A percentile compares a stretch with the other conserved stretches of the same genome.
These are phyloP conservation scores for Ogataea haglerorum DNA, from an alignment of 805 yeast species.

Conservation along the genomic window DNA sequence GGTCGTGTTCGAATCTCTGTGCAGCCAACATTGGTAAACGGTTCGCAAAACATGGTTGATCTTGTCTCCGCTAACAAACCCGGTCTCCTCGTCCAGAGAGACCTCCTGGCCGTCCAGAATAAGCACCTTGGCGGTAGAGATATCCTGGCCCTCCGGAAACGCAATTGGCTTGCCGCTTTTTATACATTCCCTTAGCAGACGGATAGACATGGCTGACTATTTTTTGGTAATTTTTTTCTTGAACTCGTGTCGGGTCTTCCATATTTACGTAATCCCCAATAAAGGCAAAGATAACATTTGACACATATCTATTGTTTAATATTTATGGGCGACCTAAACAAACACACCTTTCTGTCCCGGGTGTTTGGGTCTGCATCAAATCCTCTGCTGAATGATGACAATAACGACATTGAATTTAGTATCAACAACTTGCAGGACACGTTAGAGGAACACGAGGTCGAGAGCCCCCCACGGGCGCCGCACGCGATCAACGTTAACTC, in stretches of 20 bases:
- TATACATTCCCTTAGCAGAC: constrained; percentile 3
- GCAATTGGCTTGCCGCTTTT: constrained; percentile 4
- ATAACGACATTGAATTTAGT: constrained; percentile 24
- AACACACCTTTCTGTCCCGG: constrained; percentile 59
- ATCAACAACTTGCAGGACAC: constrained; percentile 21
- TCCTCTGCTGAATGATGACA: constrained; percentile 32
- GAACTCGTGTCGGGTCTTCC: neutral
- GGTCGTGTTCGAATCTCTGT: constrained; percentile 69
- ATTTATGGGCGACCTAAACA: constrained; percentile 24
- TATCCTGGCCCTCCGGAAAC: constrained; percentile 18
- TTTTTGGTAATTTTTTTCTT: neutral
- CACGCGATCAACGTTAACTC: constrained; percentile 23
- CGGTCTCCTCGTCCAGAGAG: constrained; percentile 38
- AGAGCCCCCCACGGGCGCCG: constrained; percentile 3
- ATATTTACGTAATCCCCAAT: neutral
- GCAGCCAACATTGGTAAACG: constrained; percentile 74
- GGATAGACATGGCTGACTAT: constrained; percentile 2
- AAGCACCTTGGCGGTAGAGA: constrained; percentile 19
- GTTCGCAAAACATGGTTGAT: constrained; percentile 48
- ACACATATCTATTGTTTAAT: constrained; percentile 1
- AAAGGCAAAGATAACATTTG: constrained; percentile 13
- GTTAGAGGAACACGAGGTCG: constrained; percentile 20
- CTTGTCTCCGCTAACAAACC: constrained; percentile 48
- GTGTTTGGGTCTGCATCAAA: constrained; percentile 47
- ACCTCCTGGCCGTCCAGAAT: constrained; percentile 16